Percentiles rank a stretch among this genome's conserved stretches.
Conservation (phyloP, 2,329 filamentous ascomycete genomes). For the Diaporthe eres region DNA sequence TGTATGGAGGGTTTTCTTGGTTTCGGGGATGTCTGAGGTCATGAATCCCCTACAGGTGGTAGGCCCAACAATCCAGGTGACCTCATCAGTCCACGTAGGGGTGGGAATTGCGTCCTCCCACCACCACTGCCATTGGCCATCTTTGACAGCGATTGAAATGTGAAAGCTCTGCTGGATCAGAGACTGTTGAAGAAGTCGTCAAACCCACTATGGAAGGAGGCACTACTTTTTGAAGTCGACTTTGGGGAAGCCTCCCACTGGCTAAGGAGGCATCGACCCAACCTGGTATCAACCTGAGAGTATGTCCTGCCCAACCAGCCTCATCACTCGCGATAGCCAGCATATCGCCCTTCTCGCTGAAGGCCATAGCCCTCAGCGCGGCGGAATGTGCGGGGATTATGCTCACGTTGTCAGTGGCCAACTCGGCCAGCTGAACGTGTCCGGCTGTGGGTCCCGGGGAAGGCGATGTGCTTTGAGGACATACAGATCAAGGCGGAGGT, state of each 20-base stretch:
- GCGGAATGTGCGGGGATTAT: constrained; percentile 94
- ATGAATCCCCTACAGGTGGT: background rate
- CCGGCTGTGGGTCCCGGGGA: constrained; percentile 89
- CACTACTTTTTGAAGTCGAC: background rate
- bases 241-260: background rate
- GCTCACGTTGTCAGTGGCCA: constrained; percentile 84
- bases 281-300: no score
- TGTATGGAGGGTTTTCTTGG: background rate
- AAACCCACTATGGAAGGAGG: background rate
- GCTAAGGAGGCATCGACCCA: no score
- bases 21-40: background rate
- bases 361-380: constrained; percentile 80
- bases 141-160: background rate
- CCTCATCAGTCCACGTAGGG: background rate
- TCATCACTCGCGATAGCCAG: constrained; percentile 92
- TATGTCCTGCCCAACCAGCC: constrained; percentile 44
- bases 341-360: constrained; percentile 85
- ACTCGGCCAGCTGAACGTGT: constrained; percentile 89
- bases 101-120: background rate
- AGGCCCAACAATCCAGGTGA: background rate
- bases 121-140: background rate
- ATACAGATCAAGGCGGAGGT: constrained; percentile 83
- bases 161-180: background rate
- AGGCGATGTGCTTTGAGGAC: constrained; percentile 79
- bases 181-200: background rate